Conservation (phyloP, 495 filamentous ascomycete species). For the Penicillium antarcticum region DNA sequence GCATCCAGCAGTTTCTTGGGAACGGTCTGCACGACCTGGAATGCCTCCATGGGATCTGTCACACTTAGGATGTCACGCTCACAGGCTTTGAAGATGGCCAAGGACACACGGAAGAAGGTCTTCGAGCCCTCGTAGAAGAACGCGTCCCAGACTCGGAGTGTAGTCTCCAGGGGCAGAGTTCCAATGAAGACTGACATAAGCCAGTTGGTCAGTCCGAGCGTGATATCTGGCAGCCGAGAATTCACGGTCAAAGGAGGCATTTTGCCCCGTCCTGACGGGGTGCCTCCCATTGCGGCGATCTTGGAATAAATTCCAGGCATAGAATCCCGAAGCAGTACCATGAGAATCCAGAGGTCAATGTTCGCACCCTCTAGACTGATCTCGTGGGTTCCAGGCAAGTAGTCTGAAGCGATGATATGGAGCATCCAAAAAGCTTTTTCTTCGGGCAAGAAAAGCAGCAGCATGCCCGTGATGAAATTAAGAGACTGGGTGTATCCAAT, state of each 20-base stretch:
- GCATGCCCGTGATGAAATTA: slow-evolving; percentile 92
- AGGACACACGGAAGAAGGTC: slow-evolving; percentile 89
- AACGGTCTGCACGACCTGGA: slow-evolving; percentile 90
- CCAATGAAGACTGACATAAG: slow-evolving; percentile 98
- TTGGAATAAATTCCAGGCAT: slow-evolving; percentile 85
- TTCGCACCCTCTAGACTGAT: slow-evolving; percentile 90
- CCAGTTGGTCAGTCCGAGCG: slow-evolving; percentile 93
- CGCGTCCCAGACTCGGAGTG: slow-evolving; percentile 89
- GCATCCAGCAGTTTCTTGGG: slow-evolving; percentile 78
- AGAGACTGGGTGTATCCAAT: slow-evolving; percentile 97
- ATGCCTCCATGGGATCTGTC: slow-evolving; percentile 90
- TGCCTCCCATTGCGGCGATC: slow-evolving; percentile 68
- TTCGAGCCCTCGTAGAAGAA: slow-evolving; percentile 96
- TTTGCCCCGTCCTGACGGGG: slow-evolving; percentile 44
- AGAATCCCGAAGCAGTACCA: slow-evolving; percentile 78
- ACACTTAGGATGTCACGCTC: slow-evolving; percentile 78
- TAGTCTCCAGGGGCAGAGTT: slow-evolving; percentile 84
- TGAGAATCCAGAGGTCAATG: slow-evolving; percentile 90
- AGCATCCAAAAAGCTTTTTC: slow-evolving; percentile 95
- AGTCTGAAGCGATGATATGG: slow-evolving; percentile 82
- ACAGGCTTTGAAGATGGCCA: slow-evolving; percentile 90
- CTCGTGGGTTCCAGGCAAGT: slow-evolving; percentile 90
- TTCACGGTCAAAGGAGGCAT: slow-evolving; percentile 44
- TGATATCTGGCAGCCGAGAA: slow-evolving; percentile 79
- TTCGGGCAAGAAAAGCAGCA: slow-evolving; percentile 89